Percentiles rank a stretch among this genome's conserved stretches.
phyloP scores from a whole-genome alignment of 106 monocot species.

The Acorus gramineus region DNA sequence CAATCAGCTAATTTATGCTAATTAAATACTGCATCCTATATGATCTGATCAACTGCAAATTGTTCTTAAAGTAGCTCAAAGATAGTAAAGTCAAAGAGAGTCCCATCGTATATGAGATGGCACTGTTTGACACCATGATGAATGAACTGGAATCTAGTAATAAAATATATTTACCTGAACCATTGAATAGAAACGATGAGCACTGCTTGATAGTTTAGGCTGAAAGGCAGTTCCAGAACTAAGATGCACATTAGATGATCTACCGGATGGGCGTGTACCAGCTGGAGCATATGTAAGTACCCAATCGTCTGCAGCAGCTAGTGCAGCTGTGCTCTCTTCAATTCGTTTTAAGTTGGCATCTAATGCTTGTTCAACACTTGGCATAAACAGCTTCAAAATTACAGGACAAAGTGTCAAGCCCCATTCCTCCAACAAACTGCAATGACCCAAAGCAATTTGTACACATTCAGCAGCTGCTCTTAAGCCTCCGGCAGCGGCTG shows the following conservation, averaged over 20 bases:
- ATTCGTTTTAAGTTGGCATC: conserved; percentile 81
- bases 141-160: too few relatives aligned
- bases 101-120: too few relatives aligned
- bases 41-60: too few relatives aligned
- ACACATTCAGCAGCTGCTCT: conserved; percentile 92
- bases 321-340: conserved; percentile 86
- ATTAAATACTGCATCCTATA: too few relatives aligned
- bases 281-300: conserved; percentile 47
- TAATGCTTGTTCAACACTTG: conserved; percentile 89
- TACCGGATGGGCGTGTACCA: conserved; percentile 30
- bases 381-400: conserved; percentile 76
- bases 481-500: conserved; percentile 88
- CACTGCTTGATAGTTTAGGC: conserved; percentile 87
- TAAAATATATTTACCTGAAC: conserved; percentile 54
- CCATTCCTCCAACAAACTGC: conserved; percentile 71
- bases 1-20: too few relatives aligned
- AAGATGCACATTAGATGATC: conserved; percentile 18
- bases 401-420: conserved; percentile 79
- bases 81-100: not conserved
- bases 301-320: conserved; percentile 98
- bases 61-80: too few relatives aligned
- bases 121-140: too few relatives aligned
- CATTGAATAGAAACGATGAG: conserved; percentile 87
- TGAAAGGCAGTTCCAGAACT: conserved; percentile 17
- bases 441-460: conserved; percentile 87